phyloP scores from a whole-genome alignment of 140 eudicot genomes.

The Anethum foeniculum region DNA sequence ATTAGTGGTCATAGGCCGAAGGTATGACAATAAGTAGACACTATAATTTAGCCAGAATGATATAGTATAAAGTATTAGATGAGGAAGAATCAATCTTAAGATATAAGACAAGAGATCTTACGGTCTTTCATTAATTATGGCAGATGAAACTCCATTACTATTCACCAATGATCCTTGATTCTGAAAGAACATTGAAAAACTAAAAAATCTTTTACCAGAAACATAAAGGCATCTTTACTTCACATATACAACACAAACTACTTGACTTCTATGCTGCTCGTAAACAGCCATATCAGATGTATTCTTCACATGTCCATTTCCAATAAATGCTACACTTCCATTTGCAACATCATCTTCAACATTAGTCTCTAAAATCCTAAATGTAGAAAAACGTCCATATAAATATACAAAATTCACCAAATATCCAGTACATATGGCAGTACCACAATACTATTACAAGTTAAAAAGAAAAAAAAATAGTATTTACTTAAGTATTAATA shows the following conservation, averaged over 20 bases:
- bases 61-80: not conserved
- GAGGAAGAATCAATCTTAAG: constrained; percentile 9
- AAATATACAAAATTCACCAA: constrained; percentile 12
- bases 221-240: not conserved
- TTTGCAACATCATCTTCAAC: constrained; percentile 30
- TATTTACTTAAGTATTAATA: not conserved
- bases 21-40: not conserved
- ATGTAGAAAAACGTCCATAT: constrained; percentile 18
- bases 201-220: not conserved
- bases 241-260: constrained; percentile 1
- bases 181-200: constrained; percentile 26
- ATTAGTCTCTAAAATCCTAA: constrained; percentile 65
- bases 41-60: not conserved
- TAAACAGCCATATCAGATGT: constrained; percentile 63
- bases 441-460: no score
- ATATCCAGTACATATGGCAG: no score
- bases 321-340: constrained; percentile 37
- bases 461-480: not conserved
- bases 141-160: constrained; percentile 36
- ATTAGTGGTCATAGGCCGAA: not conserved
- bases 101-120: constrained; percentile 27
- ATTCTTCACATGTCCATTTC: constrained; percentile 29
- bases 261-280: constrained; percentile 67
- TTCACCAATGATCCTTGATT: constrained; percentile 34
- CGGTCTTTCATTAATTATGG: constrained; percentile 46